These are phyloP conservation scores for Carpinus viminea DNA, from an alignment of 306 rosid species.

Conservation along the genomic window DNA sequence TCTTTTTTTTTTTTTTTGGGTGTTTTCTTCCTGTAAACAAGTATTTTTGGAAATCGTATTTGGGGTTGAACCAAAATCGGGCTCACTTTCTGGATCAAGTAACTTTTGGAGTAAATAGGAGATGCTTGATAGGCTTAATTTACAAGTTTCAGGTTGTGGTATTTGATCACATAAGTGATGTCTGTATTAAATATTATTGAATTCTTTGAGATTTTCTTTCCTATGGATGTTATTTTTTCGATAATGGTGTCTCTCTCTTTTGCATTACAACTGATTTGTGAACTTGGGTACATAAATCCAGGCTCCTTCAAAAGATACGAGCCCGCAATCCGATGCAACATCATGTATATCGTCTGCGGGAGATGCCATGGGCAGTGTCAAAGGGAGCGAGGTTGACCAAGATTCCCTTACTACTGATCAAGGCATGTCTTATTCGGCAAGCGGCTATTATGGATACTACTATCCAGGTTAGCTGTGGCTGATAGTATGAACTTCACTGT, in stretches of 20 bases:
- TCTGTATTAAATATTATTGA: neutral
- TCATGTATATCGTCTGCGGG: slow-evolving; percentile 57
- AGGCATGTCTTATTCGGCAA: slow-evolving; percentile 36
- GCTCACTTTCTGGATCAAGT: neutral
- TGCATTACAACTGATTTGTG: neutral
- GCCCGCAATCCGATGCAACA: slow-evolving; percentile 67
- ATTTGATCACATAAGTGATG: neutral
- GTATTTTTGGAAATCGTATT: too few species aligned
- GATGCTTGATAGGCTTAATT: neutral
- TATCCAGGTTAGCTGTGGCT: slow-evolving; percentile 66
- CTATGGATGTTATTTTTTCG: neutral
- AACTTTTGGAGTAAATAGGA: neutral
- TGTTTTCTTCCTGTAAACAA: too few species aligned
- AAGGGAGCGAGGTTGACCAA: slow-evolving; percentile 53
- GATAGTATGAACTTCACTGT: slow-evolving; percentile 11
- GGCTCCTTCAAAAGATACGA: slow-evolving; percentile 54
- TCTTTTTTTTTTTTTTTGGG: neutral
- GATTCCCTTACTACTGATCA: slow-evolving; percentile 41
- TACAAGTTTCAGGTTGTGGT: neutral
- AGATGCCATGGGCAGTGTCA: slow-evolving; percentile 49
- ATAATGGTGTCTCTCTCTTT: neutral
- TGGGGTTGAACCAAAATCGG: neutral
- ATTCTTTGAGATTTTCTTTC: neutral
- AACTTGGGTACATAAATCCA: slow-evolving; percentile 30
- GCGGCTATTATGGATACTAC: slow-evolving; percentile 61